Percentiles rank a stretch among this genome's conserved stretches.
These are phyloP conservation scores for Dryas octopetala DNA, from an alignment of 306 rosid genomes.

Conservation along the genomic window DNA sequence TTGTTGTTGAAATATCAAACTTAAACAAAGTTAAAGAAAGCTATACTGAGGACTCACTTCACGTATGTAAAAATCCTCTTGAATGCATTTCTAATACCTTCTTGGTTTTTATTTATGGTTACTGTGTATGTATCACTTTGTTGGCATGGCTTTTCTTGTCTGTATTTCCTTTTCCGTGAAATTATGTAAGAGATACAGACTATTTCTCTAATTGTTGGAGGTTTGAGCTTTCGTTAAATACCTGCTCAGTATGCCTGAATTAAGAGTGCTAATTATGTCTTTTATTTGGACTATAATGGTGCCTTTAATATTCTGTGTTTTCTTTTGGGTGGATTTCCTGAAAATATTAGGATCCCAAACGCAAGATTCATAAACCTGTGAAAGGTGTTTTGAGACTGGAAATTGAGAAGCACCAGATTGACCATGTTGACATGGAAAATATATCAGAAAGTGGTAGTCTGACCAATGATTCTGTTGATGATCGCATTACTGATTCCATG, in stretches of 20 bases:
- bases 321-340: conserved; percentile 22
- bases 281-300: neutral
- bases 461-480: conserved; percentile 83
- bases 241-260: neutral
- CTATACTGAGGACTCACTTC: conserved; percentile 96
- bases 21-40: conserved; percentile 88
- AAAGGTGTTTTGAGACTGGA: conserved; percentile 90
- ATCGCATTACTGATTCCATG: conserved; percentile 52
- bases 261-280: neutral
- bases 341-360: conserved; percentile 82
- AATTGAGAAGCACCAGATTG: conserved; percentile 90
- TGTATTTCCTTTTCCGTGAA: neutral
- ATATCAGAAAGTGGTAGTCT: conserved; percentile 86
- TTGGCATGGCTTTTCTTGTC: neutral
- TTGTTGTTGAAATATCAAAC: conserved; percentile 84
- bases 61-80: conserved; percentile 42
- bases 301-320: neutral
- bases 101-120: neutral
- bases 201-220: neutral
- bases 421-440: conserved; percentile 73
- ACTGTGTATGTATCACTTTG: neutral
- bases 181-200: neutral
- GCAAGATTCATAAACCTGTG: conserved; percentile 91
- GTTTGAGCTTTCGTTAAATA: neutral
- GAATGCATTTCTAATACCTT: neutral